These are phyloP conservation scores for Penicillium herquei DNA, from an alignment of 495 filamentous ascomycete genomes.

Conservation along the genomic window DNA sequence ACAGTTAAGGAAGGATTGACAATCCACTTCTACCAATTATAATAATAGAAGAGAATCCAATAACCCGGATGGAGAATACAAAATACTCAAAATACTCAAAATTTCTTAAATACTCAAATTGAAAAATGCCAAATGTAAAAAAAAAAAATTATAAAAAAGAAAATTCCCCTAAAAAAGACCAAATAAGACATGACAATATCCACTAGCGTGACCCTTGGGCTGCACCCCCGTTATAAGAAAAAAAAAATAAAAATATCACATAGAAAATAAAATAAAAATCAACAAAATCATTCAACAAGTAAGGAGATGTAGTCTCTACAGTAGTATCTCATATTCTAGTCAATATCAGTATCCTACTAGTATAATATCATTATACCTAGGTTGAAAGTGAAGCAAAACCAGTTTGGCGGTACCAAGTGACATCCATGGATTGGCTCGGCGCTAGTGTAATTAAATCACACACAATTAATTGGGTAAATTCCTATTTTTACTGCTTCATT, in stretches of 20 bases:
- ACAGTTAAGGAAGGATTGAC: constrained; percentile 31
- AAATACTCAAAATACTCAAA: neutral
- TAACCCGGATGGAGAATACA: too few relatives aligned
- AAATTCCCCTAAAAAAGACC: neutral
- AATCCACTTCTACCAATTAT: constrained; percentile 13
- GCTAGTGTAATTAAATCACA: constrained; percentile 29
- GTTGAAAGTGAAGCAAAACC: constrained; percentile 17
- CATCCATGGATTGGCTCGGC: constrained; percentile 25
- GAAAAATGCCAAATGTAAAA: neutral
- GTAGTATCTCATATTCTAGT: constrained; percentile 4
- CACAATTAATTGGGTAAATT: constrained; percentile 8
- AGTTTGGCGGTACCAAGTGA: constrained; percentile 20
- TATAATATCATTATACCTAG: constrained; percentile 6
- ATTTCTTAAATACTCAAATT: neutral
- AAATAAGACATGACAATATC: constrained; percentile 25
- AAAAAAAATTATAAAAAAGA: constrained; percentile 2
- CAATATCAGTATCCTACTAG: too few relatives aligned
- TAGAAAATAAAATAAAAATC: neutral
- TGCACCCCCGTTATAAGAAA: constrained; percentile 29
- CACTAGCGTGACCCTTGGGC: constrained; percentile 29
- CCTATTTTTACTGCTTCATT: neutral
- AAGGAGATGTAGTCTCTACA: constrained; percentile 18
- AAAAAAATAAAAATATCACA: neutral
- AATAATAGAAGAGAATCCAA: constrained; percentile 10
- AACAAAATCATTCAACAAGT: constrained; percentile 3